Conservation (phyloP, 139 green algal species). For the Asterochloris erici region DNA sequence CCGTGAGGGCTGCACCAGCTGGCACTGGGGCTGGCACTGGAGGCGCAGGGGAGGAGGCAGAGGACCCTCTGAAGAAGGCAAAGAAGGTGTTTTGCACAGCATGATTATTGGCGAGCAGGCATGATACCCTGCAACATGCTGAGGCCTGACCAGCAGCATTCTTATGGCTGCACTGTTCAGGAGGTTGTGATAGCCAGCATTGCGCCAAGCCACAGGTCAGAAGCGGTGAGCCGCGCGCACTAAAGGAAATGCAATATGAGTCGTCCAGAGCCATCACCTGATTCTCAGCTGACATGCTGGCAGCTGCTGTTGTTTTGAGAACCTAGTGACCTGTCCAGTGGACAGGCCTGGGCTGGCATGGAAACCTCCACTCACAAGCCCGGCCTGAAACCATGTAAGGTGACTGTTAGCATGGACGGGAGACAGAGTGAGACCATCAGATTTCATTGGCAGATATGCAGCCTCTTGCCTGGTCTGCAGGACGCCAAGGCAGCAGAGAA, state of each 20-base stretch:
- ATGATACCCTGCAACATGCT: background rate
- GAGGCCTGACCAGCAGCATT: background rate
- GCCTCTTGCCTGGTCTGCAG: slow-evolving; percentile 19
- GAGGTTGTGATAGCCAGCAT: background rate
- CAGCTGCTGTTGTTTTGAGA: background rate
- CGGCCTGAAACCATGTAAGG: background rate
- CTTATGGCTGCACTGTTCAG: background rate
- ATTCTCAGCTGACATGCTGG: background rate
- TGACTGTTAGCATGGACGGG: background rate
- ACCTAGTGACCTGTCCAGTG: background rate
- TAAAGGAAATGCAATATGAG: background rate
- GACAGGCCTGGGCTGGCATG: background rate
- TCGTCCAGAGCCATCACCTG: background rate
- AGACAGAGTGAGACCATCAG: background rate
- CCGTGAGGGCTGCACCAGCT: background rate
- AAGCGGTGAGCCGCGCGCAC: background rate
- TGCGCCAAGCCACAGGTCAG: background rate
- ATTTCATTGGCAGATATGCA: background rate
- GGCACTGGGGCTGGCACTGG: background rate
- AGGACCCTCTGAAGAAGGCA: slow-evolving; percentile 30
- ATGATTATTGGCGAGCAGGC: background rate
- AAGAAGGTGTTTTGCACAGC: slow-evolving; percentile 21
- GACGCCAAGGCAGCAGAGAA: slow-evolving; percentile 80
- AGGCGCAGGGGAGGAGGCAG: background rate
- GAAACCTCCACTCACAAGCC: background rate